Base-by-base conservation (phyloP, 345 rosid genomes). In the Raphanus raphanistrum region DNA sequence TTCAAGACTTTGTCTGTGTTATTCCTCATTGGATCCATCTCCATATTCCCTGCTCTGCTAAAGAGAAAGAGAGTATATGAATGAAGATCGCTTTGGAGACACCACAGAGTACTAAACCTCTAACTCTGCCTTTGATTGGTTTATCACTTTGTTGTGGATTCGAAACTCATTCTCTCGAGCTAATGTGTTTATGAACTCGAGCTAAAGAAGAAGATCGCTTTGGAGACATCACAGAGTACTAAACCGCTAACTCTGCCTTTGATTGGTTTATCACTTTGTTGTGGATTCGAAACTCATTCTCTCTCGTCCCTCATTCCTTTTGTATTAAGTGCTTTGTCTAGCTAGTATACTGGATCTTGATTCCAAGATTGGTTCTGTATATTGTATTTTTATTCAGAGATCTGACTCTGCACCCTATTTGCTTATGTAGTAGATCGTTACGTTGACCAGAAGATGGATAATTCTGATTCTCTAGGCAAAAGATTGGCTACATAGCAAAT, bases 21-120 rank as follows among this genome's bases (percentile, higher is more conserved):
- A 63, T 92, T 90, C 82, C 89, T 92, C 31, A 90, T 90, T 13
- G 97, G 97, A 13, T 81, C 88, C 4, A 58, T 90, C 75, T 81
- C 85, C 38, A 85, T 92, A 72, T 27, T 90, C 60, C 96, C 93
- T 41, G 87, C 96, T n/a, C 85, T 92, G 35, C 76, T 88, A 59
- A 92, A 90, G 84, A 84, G 90, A 83, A 92, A 92, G 87, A 87
- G 86, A 73, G 85, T 86, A 31, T 87, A 84, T 10, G 89, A 90
- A 80, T 92, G 77, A 86, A 68, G 65, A 79, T 68, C 8, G 28
- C 59, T 38, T 68, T 58, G 0, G 25, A 26, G 62, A 45, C 63
- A 67, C 57, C 48, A 13, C 5, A 10, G 63, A 50, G 70, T 64
- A 9, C 70, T 8, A 62, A 48, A 28, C 70, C 15, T 0, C 59